phyloP scores from a whole-genome alignment of 1,139 yeast genomes.

The Entelexis paramagnoliae region DNA sequence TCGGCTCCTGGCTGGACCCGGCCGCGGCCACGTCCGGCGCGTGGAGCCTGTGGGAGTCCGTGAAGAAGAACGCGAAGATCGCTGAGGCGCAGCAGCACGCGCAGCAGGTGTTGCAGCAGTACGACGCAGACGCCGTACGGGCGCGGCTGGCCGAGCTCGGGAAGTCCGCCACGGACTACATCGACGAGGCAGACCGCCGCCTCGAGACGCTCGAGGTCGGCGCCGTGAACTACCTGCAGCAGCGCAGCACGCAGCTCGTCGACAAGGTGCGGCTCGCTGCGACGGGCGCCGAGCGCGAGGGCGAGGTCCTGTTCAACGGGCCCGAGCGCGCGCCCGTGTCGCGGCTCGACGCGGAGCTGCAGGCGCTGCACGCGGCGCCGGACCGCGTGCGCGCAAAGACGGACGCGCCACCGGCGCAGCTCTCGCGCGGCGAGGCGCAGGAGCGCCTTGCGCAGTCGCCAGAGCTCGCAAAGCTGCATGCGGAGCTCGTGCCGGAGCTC shows the following conservation, averaged over 20 bases:
- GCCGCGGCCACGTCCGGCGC: constrained; percentile 12
- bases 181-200: constrained; percentile 57
- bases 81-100: constrained; percentile 9
- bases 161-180: constrained; percentile 32
- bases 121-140: constrained; percentile 16
- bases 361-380: constrained; percentile 41
- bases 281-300: constrained; percentile 1
- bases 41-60: constrained; percentile 18
- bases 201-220: constrained; percentile 56
- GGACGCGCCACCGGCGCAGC: not conserved
- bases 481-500: constrained; percentile 57
- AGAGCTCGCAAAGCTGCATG: constrained; percentile 49
- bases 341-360: constrained; percentile 50
- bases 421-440: constrained; percentile 29
- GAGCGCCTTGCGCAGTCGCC: constrained; percentile 44
- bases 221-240: constrained; percentile 50
- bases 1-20: constrained; percentile 7
- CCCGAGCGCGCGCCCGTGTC: constrained; percentile 36
- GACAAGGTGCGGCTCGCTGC: constrained; percentile 22
- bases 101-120: constrained; percentile 11
- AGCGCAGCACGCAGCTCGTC: constrained; percentile 40
- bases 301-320: constrained; percentile 21
- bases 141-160: constrained; percentile 13
- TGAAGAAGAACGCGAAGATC: constrained; percentile 12
- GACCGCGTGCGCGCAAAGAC: constrained; percentile 33